Percentiles rank a stretch among this genome's conserved stretches.
These are phyloP conservation scores for Boletus vermiculosoides DNA, from an alignment of 768 basidiomycete species.

Conservation along the genomic window DNA sequence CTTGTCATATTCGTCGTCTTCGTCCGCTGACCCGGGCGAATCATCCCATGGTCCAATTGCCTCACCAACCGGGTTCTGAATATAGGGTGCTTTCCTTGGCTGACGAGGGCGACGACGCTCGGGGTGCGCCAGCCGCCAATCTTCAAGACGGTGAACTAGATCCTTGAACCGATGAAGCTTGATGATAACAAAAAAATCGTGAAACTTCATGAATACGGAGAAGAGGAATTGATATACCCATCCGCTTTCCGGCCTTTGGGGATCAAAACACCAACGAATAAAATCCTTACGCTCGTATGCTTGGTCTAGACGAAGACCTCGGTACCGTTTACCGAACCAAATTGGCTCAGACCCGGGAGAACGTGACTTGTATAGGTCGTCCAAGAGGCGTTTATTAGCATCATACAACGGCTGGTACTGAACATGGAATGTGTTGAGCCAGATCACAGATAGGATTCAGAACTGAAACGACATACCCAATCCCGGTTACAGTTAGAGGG, in stretches of 20 bases:
- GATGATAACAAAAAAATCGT: neutral
- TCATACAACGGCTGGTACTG: constrained; percentile 19
- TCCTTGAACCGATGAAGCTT: constrained; percentile 12
- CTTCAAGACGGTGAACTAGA: constrained; percentile 8
- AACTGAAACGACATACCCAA: constrained; percentile 11
- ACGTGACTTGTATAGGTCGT: constrained; percentile 7
- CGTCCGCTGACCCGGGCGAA: constrained; percentile 6
- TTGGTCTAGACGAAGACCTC: constrained; percentile 16
- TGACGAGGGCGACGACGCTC: constrained; percentile 2
- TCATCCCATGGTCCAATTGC: constrained; percentile 18
- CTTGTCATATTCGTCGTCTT: constrained; percentile 4
- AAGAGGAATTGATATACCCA: constrained; percentile 3
- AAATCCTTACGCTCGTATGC: constrained; percentile 4
- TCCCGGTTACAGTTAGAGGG: neutral
- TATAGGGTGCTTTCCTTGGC: neutral
- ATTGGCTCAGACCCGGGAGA: constrained; percentile 26
- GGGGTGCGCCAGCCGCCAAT: constrained; percentile 12
- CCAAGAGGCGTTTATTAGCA: constrained; percentile 15
- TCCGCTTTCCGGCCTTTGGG: neutral
- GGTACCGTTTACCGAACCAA: constrained; percentile 21
- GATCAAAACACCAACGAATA: constrained; percentile 14
- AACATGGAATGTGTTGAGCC: neutral
- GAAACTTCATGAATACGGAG: neutral
- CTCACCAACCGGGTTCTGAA: constrained; percentile 17
- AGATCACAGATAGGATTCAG: neutral